Conservation (phyloP, 2,329 filamentous ascomycete species). For the Metarhizium rileyi region DNA sequence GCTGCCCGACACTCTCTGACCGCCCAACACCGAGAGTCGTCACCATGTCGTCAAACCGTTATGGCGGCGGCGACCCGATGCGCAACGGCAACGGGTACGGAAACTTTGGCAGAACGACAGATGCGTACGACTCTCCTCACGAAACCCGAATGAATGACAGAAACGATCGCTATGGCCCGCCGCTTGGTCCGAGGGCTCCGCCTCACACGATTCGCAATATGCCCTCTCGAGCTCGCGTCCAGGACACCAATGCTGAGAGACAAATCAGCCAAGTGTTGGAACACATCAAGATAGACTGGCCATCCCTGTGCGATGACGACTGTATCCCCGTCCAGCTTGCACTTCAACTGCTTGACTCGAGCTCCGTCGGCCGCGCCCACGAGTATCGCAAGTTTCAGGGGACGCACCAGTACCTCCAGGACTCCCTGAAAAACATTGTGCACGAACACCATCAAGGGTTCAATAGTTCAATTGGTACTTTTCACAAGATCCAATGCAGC, state of each 20-base stretch:
- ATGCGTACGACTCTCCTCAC: constrained; percentile 37
- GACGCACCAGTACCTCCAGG: constrained; percentile 82
- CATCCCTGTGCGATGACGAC: constrained; percentile 78
- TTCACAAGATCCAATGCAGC: constrained; percentile 94
- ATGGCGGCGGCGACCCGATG: constrained; percentile 28
- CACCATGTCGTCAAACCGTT: constrained; percentile 45
- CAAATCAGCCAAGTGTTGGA: constrained; percentile 60
- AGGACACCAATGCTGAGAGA: constrained; percentile 41
- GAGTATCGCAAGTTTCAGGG: constrained; percentile 78
- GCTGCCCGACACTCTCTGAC: background rate
- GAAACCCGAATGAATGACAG: constrained; percentile 35
- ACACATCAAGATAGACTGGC: constrained; percentile 82
- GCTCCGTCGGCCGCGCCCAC: constrained; percentile 83
- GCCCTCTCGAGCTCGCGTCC: constrained; percentile 26
- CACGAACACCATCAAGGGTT: constrained; percentile 99
- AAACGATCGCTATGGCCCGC: constrained; percentile 32
- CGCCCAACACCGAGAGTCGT: constrained; percentile 1
- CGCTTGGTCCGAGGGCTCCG: constrained; percentile 23
- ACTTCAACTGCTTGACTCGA: constrained; percentile 88
- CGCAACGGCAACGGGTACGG: constrained; percentile 33
- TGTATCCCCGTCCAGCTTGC: constrained; percentile 91
- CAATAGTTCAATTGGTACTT: constrained; percentile 97
- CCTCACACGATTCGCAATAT: constrained; percentile 22
- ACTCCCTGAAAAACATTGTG: constrained; percentile 85
- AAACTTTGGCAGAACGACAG: constrained; percentile 28